Percentiles rank a stretch among this genome's conserved stretches.
Evolutionary conservation across 2,329 filamentous ascomycete genomes (phyloP).

Genomic region (Nectriaceae sp.): DNA sequence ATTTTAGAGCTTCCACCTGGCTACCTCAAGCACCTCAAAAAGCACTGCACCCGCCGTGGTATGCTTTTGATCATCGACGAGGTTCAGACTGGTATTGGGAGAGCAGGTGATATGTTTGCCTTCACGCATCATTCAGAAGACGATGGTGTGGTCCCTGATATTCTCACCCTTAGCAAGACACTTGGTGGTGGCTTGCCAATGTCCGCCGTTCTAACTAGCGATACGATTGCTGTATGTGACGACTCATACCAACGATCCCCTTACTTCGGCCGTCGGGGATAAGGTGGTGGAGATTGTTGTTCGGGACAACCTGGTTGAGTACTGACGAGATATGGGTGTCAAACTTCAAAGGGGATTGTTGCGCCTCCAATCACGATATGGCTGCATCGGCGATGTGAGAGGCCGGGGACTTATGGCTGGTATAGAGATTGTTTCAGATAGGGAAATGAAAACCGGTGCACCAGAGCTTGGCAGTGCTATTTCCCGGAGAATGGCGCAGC

Average conservation of each 20-base stretch:
- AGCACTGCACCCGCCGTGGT: constrained; percentile 51
- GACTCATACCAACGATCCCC: constrained; percentile 56
- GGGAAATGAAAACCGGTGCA: constrained; percentile 40
- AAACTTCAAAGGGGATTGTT: constrained; percentile 46
- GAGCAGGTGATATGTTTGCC: constrained; percentile 58
- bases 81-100: constrained; percentile 58
- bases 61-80: constrained; percentile 63
- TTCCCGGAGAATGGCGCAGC: constrained; percentile 43
- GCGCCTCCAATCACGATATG: constrained; percentile 48
- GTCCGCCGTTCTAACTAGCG: neutral
- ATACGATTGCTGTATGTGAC: constrained; percentile 33
- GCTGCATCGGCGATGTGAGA: constrained; percentile 55
- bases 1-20: constrained; percentile 57
- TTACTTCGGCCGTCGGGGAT: constrained; percentile 53
- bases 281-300: constrained; percentile 57
- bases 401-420: constrained; percentile 52
- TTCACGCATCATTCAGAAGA: too few relatives aligned
- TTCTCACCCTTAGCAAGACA: neutral
- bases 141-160: neutral
- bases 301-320: constrained; percentile 46
- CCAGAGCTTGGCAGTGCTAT: constrained; percentile 45
- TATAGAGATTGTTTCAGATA: constrained; percentile 51
- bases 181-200: neutral
- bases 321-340: constrained; percentile 42
- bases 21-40: constrained; percentile 54